Evolutionary conservation across 2,329 filamentous ascomycete species (phyloP), one percentile per base, ranked within the genome.

Genomic region (Metarhizium album): DNA sequence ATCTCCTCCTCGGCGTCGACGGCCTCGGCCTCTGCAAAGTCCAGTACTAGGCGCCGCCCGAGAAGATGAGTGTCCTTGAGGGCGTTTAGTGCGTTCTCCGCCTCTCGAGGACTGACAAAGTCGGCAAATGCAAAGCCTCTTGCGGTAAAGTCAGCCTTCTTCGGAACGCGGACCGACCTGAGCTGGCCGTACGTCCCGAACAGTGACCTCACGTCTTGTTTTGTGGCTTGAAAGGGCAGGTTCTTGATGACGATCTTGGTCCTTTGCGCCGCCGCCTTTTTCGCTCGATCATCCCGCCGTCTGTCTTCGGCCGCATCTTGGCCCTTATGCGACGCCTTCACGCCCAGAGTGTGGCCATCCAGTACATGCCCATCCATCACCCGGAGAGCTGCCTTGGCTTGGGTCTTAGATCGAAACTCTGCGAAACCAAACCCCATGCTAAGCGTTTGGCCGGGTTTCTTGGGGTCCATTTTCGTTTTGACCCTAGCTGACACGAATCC

Each of bases 241-340:
- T 98, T 98, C 76, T 97, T 98, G 74, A 98, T 86, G 69, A 97
- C 84, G 63, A 98, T 86, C 77, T 97, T 97, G 46, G 90, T 96
- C 58, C 82, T 80, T 64, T 83, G 81, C 16, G 79, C 79, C 23
- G 87, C 83, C 47, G 80, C 71, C 68, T 91, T 94, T 75, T 90
- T 94, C 47, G 85, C 83, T 57, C 79, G 82, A 63, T 97, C 90
- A 58, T 91, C 85, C 58, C 84, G 85, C 56, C 86, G 82, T 57
- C 87, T 81, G 69, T 95, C 87, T 64, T 95, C 89, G 2, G 87
- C 90, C 18, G 89, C 89, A 70, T 97, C 90, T 52, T 83, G 76
- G 20, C 86, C 88, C 67, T 85, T 90, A 71, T 96, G 89, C 6
- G 90, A 95, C 43, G 86, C 82, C 68, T 88, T 89, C 55, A 97